Evolutionary conservation across 2,329 filamentous ascomycete species (phyloP).

Genomic region (Diaporthe capsici): DNA sequence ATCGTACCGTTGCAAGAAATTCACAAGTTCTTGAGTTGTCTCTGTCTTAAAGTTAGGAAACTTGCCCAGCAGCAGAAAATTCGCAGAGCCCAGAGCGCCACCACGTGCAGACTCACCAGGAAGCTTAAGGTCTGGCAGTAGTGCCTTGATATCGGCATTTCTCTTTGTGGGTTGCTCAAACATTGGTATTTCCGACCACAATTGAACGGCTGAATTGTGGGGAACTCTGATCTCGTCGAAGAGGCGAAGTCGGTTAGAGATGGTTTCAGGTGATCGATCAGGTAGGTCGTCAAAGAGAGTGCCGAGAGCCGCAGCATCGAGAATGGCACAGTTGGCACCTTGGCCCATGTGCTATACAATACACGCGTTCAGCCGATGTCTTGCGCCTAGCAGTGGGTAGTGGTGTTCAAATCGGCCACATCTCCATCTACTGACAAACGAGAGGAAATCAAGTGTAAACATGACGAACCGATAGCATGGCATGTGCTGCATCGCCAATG

Average conservation of each 20-base stretch:
- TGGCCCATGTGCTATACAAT: conserved; percentile 15
- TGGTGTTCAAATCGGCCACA: too few relatives aligned
- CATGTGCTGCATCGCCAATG: conserved; percentile 23
- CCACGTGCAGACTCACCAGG: conserved; percentile 3
- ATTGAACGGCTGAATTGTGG: conserved; percentile 9
- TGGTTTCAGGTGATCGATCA: conserved; percentile 3
- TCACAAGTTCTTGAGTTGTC: conserved; percentile 19
- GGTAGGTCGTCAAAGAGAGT: conserved; percentile 11
- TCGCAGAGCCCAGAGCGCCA: neutral
- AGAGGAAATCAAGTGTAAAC: neutral
- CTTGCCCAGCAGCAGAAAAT: neutral
- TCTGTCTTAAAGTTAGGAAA: neutral
- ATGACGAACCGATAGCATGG: conserved; percentile 19
- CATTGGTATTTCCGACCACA: conserved; percentile 20
- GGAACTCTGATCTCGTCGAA: conserved; percentile 14
- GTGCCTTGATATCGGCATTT: conserved; percentile 4
- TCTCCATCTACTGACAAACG: neutral
- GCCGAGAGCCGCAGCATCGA: conserved; percentile 23
- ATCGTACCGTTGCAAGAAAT: conserved; percentile 10
- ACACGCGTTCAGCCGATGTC: neutral
- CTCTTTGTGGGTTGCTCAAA: neutral
- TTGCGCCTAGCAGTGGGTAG: neutral
- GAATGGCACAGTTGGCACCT: conserved; percentile 30
- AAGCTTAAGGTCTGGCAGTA: conserved; percentile 3
- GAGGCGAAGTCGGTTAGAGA: neutral